A percentile compares a stretch with the other conserved stretches of the same genome.
phyloP scores from a whole-genome alignment of 2,329 filamentous ascomycete species.

The Aspergillus fumigatus region DNA sequence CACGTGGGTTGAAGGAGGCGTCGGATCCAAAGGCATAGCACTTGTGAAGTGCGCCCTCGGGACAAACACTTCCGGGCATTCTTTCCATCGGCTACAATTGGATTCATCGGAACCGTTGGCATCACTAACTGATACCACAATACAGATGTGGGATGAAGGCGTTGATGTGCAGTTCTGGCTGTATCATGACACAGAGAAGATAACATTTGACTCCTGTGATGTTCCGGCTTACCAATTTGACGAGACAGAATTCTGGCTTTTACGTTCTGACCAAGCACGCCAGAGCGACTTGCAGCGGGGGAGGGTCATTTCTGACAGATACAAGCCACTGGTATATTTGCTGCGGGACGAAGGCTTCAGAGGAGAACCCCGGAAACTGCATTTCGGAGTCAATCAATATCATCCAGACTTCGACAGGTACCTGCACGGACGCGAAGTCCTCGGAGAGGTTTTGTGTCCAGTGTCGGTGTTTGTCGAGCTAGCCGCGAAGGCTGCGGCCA shows the following conservation, averaged over 20 bases:
- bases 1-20: constrained; percentile 44
- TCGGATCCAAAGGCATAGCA: constrained; percentile 22
- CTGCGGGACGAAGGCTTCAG: background rate
- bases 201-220: constrained; percentile 25
- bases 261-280: background rate
- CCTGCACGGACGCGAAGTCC: background rate
- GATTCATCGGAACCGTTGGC: constrained; percentile 1
- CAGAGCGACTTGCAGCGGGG: background rate
- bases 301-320: background rate
- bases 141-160: constrained; percentile 39
- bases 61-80: background rate
- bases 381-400: background rate
- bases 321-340: background rate
- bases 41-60: background rate
- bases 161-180: constrained; percentile 35
- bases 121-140: constrained; percentile 23
- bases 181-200: constrained; percentile 25
- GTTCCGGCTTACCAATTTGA: constrained; percentile 43
- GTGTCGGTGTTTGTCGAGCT: background rate
- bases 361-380: background rate
- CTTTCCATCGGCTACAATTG: background rate
- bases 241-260: constrained; percentile 8
- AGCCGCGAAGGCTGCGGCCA: background rate
- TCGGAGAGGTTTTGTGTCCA: background rate
- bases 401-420: background rate